Evolutionary conservation across 139 green algal genomes (phyloP), one percentile per base, ranked within the genome.

Genomic region (Micractinium sp.): DNA sequence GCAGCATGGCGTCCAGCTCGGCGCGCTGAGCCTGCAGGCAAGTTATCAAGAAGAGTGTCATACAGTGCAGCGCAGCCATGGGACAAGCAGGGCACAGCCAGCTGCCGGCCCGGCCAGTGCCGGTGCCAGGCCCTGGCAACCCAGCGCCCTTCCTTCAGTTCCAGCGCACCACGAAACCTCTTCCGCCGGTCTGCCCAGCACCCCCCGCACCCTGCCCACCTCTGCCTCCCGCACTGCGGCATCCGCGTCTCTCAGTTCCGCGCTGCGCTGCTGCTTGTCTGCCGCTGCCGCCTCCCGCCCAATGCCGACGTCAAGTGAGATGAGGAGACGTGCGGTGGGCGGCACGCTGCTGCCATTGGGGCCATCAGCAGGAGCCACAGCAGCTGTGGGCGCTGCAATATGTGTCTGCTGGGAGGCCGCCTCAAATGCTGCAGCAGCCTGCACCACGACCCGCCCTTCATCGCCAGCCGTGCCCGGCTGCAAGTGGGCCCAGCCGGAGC

Each of bases 1-100:
- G 75, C 75, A 89, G 85, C 38, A 87, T 15, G 29, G 83, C 67
- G 19, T 87, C 83, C 38, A 87, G 83, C 7, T 69, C n/a, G 12
- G 41, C 39, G 5, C 41, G 41, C 31, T 82, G 69, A 14, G 31
- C 85, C 83, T 87, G 83, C 35, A 36, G 33, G 71, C 47, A 56
- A 56, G 47, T 9, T 9, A 56, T 56, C 7, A 56, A 56, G 47
- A 56, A 9, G 63, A 25, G 63, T 16, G 20, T 25, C 63, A 27
- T 16, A 71, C 14, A 23, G 63, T 71, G 22, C 20, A 71, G 63
- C 47, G 47, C 47, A 9, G 47, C 47, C 47, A 56, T 23, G 20
- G 63, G 63, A 71, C 63, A 25, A 27, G 63, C 63, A 71, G n/a
- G n/a, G n/a, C n/a, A n/a, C n/a, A n/a, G n/a, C n/a, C n/a, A n/a